Conservation (phyloP, 305 asterid genomes). For the Solanum hybrid region DNA sequence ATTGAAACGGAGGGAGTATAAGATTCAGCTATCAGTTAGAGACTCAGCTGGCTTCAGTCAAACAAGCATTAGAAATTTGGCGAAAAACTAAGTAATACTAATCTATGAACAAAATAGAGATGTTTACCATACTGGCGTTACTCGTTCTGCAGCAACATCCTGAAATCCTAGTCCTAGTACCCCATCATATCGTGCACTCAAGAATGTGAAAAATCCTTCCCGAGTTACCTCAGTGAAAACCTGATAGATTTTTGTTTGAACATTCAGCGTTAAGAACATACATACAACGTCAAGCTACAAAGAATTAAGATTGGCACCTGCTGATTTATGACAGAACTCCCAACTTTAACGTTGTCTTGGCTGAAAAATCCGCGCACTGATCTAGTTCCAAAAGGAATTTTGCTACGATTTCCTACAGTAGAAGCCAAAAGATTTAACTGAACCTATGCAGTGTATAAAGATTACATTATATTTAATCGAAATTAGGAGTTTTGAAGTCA, state of each 20-base stretch:
- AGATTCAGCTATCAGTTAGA: background rate
- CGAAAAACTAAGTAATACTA: background rate
- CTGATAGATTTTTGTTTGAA: conserved; percentile 3
- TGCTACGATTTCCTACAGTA: conserved; percentile 16
- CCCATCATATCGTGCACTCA: conserved; percentile 24
- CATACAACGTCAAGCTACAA: background rate
- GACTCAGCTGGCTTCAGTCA: background rate
- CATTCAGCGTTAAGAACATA: background rate
- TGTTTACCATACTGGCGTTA: conserved; percentile 26
- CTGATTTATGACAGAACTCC: conserved; percentile 11
- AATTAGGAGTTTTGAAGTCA: background rate
- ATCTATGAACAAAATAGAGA: background rate
- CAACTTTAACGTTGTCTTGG: conserved; percentile 19
- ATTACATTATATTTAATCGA: background rate
- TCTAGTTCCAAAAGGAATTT: conserved; percentile 20
- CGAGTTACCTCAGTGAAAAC: conserved; percentile 26
- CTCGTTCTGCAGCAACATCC: conserved; percentile 18
- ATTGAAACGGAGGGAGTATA: background rate
- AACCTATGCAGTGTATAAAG: background rate
- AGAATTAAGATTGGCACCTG: conserved; percentile 13
- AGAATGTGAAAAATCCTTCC: conserved; percentile 22
- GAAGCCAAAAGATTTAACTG: background rate
- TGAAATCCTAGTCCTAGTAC: conserved; percentile 33
- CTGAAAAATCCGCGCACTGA: conserved; percentile 24
- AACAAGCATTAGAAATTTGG: background rate